Conservation (phyloP, 768 basidiomycete species). For the Collybia nuda region DNA sequence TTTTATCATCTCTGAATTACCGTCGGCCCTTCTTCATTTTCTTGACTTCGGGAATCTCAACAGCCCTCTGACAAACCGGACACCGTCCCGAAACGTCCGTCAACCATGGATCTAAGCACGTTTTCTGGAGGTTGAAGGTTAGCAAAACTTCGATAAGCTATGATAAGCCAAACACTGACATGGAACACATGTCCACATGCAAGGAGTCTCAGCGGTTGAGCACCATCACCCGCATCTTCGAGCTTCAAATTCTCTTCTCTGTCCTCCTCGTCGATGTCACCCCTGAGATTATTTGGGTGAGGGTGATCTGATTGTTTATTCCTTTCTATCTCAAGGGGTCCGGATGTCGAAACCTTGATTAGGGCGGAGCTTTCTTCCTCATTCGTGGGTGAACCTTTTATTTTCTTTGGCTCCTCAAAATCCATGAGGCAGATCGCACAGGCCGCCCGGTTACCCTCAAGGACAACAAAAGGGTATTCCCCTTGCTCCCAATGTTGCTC, state of each 20-base stretch:
- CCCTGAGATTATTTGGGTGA: not conserved
- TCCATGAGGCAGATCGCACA: slow-evolving; percentile 87
- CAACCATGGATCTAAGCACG: slow-evolving; percentile 89
- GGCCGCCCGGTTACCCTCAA: slow-evolving; percentile 81
- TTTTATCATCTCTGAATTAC: not conserved
- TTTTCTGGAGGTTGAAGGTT: slow-evolving; percentile 50
- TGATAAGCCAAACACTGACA: slow-evolving; percentile 44
- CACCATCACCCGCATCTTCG: slow-evolving; percentile 71
- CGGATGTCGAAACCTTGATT: not conserved
- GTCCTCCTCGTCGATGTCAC: slow-evolving; percentile 1
- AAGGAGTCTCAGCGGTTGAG: slow-evolving; percentile 74
- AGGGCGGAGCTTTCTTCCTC: not conserved
- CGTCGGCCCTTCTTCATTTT: slow-evolving; percentile 6
- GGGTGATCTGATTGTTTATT: slow-evolving; percentile 1
- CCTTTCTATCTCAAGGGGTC: not conserved
- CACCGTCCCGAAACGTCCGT: slow-evolving; percentile 83
- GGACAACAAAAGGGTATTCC: slow-evolving; percentile 77
- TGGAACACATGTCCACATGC: slow-evolving; percentile 90
- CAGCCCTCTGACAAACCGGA: slow-evolving; percentile 80
- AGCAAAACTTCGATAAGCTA: no score
- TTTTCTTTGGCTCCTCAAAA: slow-evolving; percentile 68
- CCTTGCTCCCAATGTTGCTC: slow-evolving; percentile 77
- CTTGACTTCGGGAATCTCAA: slow-evolving; percentile 45
- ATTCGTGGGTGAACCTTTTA: slow-evolving; percentile 11
- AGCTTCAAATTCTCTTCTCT: slow-evolving; percentile 41